phyloP scores from a whole-genome alignment of 2,329 filamentous ascomycete species.

The Monilinia vaccinii-corymbosi region DNA sequence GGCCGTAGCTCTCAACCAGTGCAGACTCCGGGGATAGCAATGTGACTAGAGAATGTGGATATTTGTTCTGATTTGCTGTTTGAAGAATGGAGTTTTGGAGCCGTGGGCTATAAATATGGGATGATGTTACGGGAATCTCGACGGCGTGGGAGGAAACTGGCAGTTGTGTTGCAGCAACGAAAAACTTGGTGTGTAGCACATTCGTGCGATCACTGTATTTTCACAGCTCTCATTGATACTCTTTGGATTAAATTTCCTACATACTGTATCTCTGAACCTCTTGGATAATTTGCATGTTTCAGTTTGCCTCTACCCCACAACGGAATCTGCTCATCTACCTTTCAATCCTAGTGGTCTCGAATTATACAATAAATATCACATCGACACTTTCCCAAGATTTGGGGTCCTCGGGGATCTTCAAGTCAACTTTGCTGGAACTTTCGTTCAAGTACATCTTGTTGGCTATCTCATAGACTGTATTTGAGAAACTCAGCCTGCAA shows the following conservation, averaged over 20 bases:
- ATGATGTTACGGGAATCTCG: neutral
- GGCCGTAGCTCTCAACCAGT: slow-evolving; percentile 3
- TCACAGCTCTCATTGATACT: neutral
- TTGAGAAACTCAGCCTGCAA: neutral
- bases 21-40: neutral
- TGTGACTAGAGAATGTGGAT: neutral
- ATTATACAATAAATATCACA: neutral
- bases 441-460: neutral
- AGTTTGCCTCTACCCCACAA: neutral
- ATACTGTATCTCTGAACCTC: neutral
- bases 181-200: neutral
- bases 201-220: neutral
- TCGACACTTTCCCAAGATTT: neutral
- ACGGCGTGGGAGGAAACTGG: neutral
- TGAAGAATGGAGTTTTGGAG: neutral
- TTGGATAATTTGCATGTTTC: neutral
- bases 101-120: neutral
- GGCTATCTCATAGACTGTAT: neutral
- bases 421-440: neutral
- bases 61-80: neutral
- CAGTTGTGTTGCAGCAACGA: neutral
- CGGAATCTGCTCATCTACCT: neutral
- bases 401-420: neutral
- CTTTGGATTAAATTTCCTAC: neutral
- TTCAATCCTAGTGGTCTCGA: neutral